These are phyloP conservation scores for Phytophthora podocarpi DNA, from an alignment of 352 stramenopile species.

Conservation along the genomic window DNA sequence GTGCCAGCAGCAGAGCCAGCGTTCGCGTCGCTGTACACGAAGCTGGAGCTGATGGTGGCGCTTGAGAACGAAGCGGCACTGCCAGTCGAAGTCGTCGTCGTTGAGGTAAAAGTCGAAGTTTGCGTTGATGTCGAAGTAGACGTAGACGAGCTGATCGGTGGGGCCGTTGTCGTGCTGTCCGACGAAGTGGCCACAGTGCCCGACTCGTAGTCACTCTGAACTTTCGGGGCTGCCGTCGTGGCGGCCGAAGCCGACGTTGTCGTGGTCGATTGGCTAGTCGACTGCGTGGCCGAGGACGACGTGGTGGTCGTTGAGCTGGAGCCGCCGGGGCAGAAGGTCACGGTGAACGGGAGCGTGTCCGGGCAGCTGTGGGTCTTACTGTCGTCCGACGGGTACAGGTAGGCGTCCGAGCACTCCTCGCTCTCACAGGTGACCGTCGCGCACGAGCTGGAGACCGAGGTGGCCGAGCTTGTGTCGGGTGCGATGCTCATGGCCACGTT, in stretches of 20 bases:
- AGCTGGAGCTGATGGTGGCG: constrained; percentile 46
- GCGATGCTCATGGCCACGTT: constrained; percentile 55
- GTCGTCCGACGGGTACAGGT: constrained; percentile 56
- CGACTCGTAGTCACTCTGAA: constrained; percentile 34
- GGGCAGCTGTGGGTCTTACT: constrained; percentile 57
- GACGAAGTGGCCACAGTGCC: constrained; percentile 18
- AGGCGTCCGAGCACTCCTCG: constrained; percentile 44
- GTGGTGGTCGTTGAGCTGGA: constrained; percentile 18
- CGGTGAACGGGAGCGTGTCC: constrained; percentile 37
- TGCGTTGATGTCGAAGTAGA: constrained; percentile 6
- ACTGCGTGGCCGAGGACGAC: constrained; percentile 18
- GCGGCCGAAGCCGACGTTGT: constrained; percentile 25
- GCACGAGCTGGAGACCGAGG: constrained; percentile 28
- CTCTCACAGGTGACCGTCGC: constrained; percentile 35
- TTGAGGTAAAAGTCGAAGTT: constrained; percentile 18
- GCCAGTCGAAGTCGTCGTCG: constrained; percentile 16
- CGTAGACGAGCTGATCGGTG: constrained; percentile 12
- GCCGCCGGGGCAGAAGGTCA: constrained; percentile 51
- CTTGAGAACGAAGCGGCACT: constrained; percentile 35
- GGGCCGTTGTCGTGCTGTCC: constrained; percentile 5
- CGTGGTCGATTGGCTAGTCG: constrained; percentile 8
- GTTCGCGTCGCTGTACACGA: constrained; percentile 39
- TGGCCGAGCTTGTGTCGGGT: constrained; percentile 32
- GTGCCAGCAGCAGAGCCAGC: constrained; percentile 42
- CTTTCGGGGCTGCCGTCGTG: constrained; percentile 13